Conservation (phyloP, 305 asterid species). For the Ruellia speciosa region DNA sequence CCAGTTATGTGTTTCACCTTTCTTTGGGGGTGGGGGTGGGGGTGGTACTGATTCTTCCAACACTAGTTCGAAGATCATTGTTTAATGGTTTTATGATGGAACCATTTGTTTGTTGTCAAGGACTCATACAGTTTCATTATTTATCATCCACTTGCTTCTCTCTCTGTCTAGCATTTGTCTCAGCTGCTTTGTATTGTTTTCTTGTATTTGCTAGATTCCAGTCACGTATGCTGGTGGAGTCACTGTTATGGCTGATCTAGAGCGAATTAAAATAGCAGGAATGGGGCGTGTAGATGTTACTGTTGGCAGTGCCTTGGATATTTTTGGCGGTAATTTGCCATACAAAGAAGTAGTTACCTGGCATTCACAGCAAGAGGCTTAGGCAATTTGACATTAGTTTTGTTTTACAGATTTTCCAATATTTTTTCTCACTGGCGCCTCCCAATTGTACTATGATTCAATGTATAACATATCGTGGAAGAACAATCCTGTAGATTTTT, state of each 20-base stretch:
- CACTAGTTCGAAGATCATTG: too few relatives aligned
- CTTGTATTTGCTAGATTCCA: constrained; percentile 52
- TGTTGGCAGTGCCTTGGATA: constrained; percentile 91
- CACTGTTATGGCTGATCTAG: constrained; percentile 65
- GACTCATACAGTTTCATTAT: not conserved
- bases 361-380: constrained; percentile 62
- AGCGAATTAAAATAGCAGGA: constrained; percentile 73
- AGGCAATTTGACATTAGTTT: constrained; percentile 28
- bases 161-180: not conserved
- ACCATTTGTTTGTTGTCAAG: too few relatives aligned
- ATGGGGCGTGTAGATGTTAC: constrained; percentile 80
- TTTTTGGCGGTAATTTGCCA: constrained; percentile 79
- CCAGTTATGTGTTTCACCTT: too few relatives aligned
- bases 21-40: too few relatives aligned
- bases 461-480: not conserved
- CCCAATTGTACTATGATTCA: not conserved
- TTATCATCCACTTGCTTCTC: not conserved
- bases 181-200: constrained; percentile 11
- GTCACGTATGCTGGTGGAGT: constrained; percentile 98
- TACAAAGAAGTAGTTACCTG: constrained; percentile 83
- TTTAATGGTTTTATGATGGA: too few relatives aligned
- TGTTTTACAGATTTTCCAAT: not conserved
- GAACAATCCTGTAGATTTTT: not conserved
- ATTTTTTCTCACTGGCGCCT: not conserved
- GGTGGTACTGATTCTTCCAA: too few relatives aligned